phyloP scores from a whole-genome alignment of 129 eudicot species.

The Sambucus nigra region DNA sequence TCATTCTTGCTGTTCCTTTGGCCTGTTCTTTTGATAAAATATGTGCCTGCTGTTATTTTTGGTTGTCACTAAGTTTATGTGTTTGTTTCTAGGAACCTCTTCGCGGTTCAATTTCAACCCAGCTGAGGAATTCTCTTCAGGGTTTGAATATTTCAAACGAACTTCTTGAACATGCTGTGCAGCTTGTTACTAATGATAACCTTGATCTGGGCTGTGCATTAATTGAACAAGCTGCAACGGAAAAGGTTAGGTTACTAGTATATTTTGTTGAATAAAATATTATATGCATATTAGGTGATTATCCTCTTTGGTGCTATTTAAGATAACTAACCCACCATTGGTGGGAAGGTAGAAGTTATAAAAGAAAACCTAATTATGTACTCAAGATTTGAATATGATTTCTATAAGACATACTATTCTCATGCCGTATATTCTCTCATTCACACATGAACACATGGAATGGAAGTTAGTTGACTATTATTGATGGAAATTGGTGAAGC shows the following conservation, averaged over 20 bases:
- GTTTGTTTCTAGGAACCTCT: constrained; percentile 61
- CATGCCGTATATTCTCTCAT: too few species aligned
- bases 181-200: constrained; percentile 81
- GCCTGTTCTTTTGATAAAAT: background rate
- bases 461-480: too few species aligned
- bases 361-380: too few species aligned
- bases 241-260: constrained; percentile 47
- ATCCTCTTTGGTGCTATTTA: background rate
- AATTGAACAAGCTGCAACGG: constrained; percentile 96
- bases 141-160: constrained; percentile 42
- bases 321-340: background rate
- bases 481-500: too few species aligned
- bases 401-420: too few species aligned
- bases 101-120: constrained; percentile 72
- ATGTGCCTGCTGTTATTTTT: background rate
- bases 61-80: background rate
- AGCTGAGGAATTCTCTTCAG: constrained; percentile 61
- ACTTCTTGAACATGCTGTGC: constrained; percentile 61
- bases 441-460: too few species aligned
- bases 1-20: background rate
- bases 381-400: too few species aligned
- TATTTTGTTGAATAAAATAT: background rate
- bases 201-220: constrained; percentile 90
- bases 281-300: background rate
- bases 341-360: background rate